Base-by-base conservation (phyloP, 176 grass and related monocot species). In the Carex pumila region DNA sequence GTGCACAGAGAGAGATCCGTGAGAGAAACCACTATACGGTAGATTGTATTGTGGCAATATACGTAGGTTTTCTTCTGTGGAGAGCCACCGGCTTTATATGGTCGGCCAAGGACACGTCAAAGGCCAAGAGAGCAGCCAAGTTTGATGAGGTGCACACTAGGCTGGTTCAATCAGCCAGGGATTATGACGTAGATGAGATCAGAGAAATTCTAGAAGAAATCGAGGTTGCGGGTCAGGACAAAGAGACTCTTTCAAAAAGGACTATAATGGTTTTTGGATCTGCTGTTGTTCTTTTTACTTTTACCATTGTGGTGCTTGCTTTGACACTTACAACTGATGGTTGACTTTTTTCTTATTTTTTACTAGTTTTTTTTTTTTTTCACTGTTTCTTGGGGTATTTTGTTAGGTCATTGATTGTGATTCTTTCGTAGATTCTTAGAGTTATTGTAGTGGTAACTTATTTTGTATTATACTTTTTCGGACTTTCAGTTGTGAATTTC, bases 11-110 rank as follows among this genome's bases (percentile, higher is more conserved):
- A 86, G 95, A 98, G 77, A 84, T 91, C 70, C 87, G 92, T 0
- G 92, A 98, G 36, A 91, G 91, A 3, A 88, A 98, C 57, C 95
- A 98, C 62, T 98, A 95, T 79, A 85, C 74, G 0, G 91, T 93
- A 4, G 95, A 98, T 82, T 98, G 92, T 25, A 34, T 98, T 5
- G 92, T 89, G 6, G 95, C 95, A n/a, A 93, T 98, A 80, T 98
- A 98, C 7, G 86, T 95, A 0, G 91, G 95, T 65, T 83, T 98
- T 71, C 84, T 98, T 9, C 61, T 95, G 58, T 98, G 95, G 92
- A 91, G 91, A 79, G 85, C 94, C 85, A 94, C 89, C 2, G 32
- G 86, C 31, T 95, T 95, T 87, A 87, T 98, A 61, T 98, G 95
- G 92, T 93, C 92, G 1, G 85, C 79, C 0, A 80, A 77, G 52